Evolutionary conservation across 768 basidiomycete genomes (phyloP), one percentile per base, ranked within the genome.

Genomic region (Symmetrospora coprosmae): DNA sequence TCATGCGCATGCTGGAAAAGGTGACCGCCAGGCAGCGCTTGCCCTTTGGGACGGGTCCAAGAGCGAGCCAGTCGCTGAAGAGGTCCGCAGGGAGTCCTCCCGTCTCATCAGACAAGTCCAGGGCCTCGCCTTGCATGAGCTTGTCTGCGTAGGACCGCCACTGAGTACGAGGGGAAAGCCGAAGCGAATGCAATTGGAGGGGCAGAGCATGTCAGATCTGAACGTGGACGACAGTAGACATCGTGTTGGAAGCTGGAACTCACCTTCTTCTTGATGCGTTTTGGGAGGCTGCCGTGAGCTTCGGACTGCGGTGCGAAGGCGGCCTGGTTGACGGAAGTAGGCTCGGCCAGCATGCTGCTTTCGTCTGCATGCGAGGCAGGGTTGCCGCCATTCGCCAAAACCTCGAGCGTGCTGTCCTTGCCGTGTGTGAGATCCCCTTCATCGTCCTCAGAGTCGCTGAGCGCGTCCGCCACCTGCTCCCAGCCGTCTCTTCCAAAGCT

Each of bases 181-280:
- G 14, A 11, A 25, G 33, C 21, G 19, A 7, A 9, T 23, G 21
- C 13, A 25, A 6, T 19, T 47, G 4, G n/a, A n/a, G n/a, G n/a
- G n/a, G n/a, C n/a, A n/a, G n/a, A n/a, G n/a, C n/a, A n/a, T n/a
- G n/a, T n/a, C n/a, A n/a, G n/a, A n/a, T n/a, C n/a, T n/a, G n/a
- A n/a, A n/a, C n/a, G n/a, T n/a, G n/a, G n/a, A n/a, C n/a, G n/a
- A n/a, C n/a, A n/a, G n/a, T n/a, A n/a, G n/a, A n/a, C n/a, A n/a
- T n/a, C n/a, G n/a, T 47, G 25, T 47, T 17, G 13, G 17, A 25
- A 11, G 13, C 11, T 47, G 45, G 14, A 17, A 47, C 4, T 3
- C 37, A 55, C 55, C 55, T 58, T 58, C 43, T 58, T 58, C 41
- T 41, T 58, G 41, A 58, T 58, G 14, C 55, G 40, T 35, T 58